Percentiles rank a stretch among this genome's conserved stretches.
Evolutionary conservation across 202 grass and related monocot species (phyloP).

Genomic region (Elaeis oleifera): DNA sequence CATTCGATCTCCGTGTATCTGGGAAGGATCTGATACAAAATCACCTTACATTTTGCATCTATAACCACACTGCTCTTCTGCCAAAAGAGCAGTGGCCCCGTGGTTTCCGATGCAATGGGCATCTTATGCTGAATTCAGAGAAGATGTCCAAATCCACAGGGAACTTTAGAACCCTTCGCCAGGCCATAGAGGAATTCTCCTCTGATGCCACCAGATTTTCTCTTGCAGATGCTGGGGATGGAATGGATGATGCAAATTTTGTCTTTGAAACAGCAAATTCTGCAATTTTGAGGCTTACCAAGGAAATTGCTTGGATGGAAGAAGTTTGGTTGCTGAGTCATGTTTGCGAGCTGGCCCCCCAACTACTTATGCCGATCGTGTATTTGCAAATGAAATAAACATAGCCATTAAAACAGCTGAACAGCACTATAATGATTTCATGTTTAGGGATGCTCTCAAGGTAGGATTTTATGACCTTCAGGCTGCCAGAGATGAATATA

Average conservation of each 20-base stretch:
- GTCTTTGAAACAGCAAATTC: constrained; percentile 78
- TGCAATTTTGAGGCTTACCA: constrained; percentile 78
- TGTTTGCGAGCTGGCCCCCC: constrained; percentile 35
- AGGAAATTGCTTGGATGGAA: constrained; percentile 89
- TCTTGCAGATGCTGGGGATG: constrained; percentile 72
- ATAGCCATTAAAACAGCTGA: constrained; percentile 55
- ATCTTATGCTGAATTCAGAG: constrained; percentile 74
- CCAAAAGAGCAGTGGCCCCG: constrained; percentile 50
- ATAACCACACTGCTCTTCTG: constrained; percentile 55
- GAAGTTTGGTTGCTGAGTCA: constrained; percentile 54
- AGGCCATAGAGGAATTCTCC: constrained; percentile 54
- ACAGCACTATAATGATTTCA: constrained; percentile 63
- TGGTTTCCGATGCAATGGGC: constrained; percentile 65
- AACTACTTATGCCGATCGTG: constrained; percentile 49
- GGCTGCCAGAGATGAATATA: constrained; percentile 66
- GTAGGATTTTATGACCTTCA: constrained; percentile 82
- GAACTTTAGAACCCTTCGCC: constrained; percentile 49
- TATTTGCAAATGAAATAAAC: constrained; percentile 79
- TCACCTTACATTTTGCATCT: constrained; percentile 68
- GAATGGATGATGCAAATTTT: constrained; percentile 90
- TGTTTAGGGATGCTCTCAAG: constrained; percentile 76
- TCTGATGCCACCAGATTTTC: constrained; percentile 67
- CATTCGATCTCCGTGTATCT: constrained; percentile 61
- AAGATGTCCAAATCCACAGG: constrained; percentile 79
- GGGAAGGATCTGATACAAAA: constrained; percentile 74